These are phyloP conservation scores for Exutisphaerella laricina DNA, from an alignment of 2,329 filamentous ascomycete species.

Conservation along the genomic window DNA sequence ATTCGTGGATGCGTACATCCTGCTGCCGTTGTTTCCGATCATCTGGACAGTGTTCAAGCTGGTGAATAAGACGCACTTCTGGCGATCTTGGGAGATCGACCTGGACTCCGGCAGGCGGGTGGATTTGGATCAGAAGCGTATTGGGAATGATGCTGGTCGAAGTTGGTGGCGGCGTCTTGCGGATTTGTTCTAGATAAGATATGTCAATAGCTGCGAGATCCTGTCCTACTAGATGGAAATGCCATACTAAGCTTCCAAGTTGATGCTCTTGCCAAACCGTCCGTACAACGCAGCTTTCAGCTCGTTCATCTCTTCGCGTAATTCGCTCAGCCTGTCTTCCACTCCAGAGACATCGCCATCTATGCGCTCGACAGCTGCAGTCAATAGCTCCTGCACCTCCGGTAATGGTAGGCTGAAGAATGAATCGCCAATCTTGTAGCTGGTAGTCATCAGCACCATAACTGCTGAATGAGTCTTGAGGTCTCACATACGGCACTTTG, in stretches of 20 bases:
- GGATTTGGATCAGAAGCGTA: constrained; percentile 31
- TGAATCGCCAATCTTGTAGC: constrained; percentile 94
- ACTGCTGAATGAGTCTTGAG: not conserved
- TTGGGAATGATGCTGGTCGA: not conserved
- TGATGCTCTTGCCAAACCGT: constrained; percentile 93
- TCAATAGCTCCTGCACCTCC: constrained; percentile 81
- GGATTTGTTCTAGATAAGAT: no score
- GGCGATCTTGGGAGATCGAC: constrained; percentile 37
- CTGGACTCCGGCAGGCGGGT: constrained; percentile 39
- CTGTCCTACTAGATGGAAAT: no score
- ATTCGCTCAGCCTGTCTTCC: constrained; percentile 67
- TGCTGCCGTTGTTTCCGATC: constrained; percentile 47
- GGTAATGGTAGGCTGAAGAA: constrained; percentile 82
- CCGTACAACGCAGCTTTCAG: constrained; percentile 92
- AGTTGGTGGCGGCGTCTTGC: constrained; percentile 4
- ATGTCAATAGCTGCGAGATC: no score
- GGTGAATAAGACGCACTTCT: constrained; percentile 35
- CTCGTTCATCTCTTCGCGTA: constrained; percentile 81
- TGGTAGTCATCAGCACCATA: constrained; percentile 36
- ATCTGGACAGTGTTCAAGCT: constrained; percentile 47
- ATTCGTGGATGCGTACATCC: constrained; percentile 53
- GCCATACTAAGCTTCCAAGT: constrained; percentile 83
- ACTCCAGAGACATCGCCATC: constrained; percentile 69
- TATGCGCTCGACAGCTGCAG: constrained; percentile 63
- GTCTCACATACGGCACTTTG: constrained; percentile 68